These are phyloP conservation scores for Solanum lycopersicoides DNA, from an alignment of 257 asterid species.

Conservation along the genomic window DNA sequence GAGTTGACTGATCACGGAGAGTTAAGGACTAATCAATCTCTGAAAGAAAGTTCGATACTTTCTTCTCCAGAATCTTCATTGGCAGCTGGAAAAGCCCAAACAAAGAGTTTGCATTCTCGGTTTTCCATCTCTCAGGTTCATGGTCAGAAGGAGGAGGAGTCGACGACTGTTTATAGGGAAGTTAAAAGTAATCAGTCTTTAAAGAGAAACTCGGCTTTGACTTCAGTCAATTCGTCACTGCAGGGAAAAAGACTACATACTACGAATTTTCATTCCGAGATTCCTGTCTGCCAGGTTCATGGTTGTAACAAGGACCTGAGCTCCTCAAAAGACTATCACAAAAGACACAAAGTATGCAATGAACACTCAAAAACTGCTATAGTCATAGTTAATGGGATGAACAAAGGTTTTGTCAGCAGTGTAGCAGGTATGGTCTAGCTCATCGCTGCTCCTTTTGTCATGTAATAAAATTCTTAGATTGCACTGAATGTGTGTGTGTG, in stretches of 20 bases:
- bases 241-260: conserved; percentile 24
- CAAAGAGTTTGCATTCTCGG: conserved; percentile 12
- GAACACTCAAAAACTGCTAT: conserved; percentile 56
- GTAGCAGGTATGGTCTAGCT: conserved; percentile 46
- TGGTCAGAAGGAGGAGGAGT: conserved; percentile 40
- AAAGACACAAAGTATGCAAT: conserved; percentile 70
- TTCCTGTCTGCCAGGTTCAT: conserved; percentile 50
- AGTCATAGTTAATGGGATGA: conserved; percentile 50
- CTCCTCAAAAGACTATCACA: conserved; percentile 58
- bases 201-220: neutral
- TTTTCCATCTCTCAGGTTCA: conserved; percentile 40
- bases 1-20: conserved; percentile 4
- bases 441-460: neutral
- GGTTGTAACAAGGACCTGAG: conserved; percentile 66
- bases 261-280: conserved; percentile 15
- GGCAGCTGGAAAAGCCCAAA: conserved; percentile 23
- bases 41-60: conserved; percentile 6
- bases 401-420: conserved; percentile 80
- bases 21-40: neutral
- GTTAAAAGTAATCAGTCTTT: conserved; percentile 2
- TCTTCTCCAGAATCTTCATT: conserved; percentile 15
- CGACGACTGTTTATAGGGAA: conserved; percentile 2
- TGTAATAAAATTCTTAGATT: neutral
- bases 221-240: conserved; percentile 18
- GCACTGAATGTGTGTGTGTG: neutral